phyloP scores from a whole-genome alignment of 164 flowering plant genomes.

The Vitis riparia region DNA sequence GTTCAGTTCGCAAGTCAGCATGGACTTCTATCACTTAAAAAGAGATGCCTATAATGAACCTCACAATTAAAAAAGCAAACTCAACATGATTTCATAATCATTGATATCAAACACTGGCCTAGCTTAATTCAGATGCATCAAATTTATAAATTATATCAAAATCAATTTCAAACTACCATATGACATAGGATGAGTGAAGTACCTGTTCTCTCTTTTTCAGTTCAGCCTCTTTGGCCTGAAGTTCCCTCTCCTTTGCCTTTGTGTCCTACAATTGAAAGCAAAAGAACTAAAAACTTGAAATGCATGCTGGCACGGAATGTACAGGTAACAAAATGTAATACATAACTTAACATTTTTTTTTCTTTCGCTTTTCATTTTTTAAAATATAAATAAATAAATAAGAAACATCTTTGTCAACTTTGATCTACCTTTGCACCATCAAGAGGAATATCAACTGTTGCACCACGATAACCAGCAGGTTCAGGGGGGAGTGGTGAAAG shows the following conservation, averaged over 20 bases:
- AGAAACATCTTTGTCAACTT: neutral
- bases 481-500: conserved; percentile 71
- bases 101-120: neutral
- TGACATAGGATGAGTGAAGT: neutral
- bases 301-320: neutral
- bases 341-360: neutral
- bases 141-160: neutral
- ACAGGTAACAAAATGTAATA: neutral
- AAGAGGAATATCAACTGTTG: conserved; percentile 56
- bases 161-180: neutral
- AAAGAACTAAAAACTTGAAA: neutral
- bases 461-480: conserved; percentile 50
- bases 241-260: conserved; percentile 56
- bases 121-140: neutral
- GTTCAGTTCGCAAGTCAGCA: neutral
- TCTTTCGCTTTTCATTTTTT: no score
- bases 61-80: neutral
- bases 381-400: no score
- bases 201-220: conserved; percentile 67
- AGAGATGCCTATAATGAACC: neutral
- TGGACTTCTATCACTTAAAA: neutral
- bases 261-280: conserved; percentile 35
- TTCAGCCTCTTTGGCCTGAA: conserved; percentile 68
- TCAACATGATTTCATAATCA: neutral
- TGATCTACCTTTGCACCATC: conserved; percentile 39